phyloP scores from a whole-genome alignment of 345 rosid genomes.

The Aquilaria malaccensis region DNA sequence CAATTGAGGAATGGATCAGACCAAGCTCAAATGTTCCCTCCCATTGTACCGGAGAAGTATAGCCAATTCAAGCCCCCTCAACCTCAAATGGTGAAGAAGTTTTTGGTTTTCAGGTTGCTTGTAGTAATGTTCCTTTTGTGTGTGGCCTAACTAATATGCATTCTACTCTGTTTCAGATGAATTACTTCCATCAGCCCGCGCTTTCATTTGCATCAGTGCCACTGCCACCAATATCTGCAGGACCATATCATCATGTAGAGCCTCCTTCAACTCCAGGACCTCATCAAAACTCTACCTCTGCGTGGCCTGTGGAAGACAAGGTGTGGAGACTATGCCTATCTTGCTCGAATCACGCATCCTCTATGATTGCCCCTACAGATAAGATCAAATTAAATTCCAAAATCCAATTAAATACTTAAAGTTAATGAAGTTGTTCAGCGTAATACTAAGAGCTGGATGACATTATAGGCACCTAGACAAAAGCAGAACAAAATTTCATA shows the following conservation, averaged over 20 bases:
- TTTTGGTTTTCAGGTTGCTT: background rate
- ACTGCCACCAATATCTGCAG: conserved; percentile 21
- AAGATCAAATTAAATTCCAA: too few relatives aligned
- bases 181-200: conserved; percentile 19
- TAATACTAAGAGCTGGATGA: too few relatives aligned
- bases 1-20: conserved; percentile 19
- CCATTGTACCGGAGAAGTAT: conserved; percentile 25
- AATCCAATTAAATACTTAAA: too few relatives aligned
- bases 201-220: conserved; percentile 14
- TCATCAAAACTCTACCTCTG: conserved; percentile 15
- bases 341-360: too few relatives aligned
- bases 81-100: conserved; percentile 19
- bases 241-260: conserved; percentile 30
- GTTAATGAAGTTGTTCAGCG: too few relatives aligned
- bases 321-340: conserved; percentile 7
- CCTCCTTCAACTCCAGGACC: conserved; percentile 61
- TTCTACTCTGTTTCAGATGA: conserved; percentile 26
- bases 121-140: background rate
- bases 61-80: conserved; percentile 21
- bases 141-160: background rate
- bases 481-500: too few relatives aligned
- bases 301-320: conserved; percentile 39
- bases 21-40: conserved; percentile 29
- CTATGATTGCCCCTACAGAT: too few relatives aligned
- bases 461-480: too few relatives aligned